Evolutionary conservation across 441 rosid species (phyloP), one percentile per base, ranked within the genome.

Genomic region (Gossypium schwendimanii): DNA sequence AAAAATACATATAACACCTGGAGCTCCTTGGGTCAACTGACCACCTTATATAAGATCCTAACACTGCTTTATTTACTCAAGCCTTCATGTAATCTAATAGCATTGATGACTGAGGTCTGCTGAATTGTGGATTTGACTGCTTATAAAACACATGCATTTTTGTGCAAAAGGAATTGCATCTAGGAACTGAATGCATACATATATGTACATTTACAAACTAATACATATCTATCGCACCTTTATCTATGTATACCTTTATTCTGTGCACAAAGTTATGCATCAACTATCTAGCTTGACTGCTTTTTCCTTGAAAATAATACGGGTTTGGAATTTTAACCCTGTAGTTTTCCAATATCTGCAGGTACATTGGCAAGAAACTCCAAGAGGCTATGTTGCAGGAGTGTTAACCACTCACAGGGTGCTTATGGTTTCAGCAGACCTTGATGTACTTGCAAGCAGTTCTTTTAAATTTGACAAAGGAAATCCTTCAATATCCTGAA

Each of bases 311-410:
- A 49, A 63, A 10, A 50, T 49, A 67, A 28, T 28, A n/a, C 10
- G 10, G 6, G 62, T 71, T 20, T n/a, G 60, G 41, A 47, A 28
- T 58, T 58, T 15, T 60, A 71, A 44, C 18, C n/a, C 15, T 63
- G 50, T 57, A 61, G 67, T 69, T 33, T 67, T 63, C 26, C 8
- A 52, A 65, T 44, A 65, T 70, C 24, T 58, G 67, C 81, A 91
- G 99, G 98, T 93, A 79, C 89, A 89, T 64, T 96, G 99, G 99
- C 99, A 96, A 84, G 97, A 86, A 78, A 96, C 98, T 77, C 89
- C 80, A 8, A 81, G 93, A 70, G 99, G 98, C 77, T 87, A 81
- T 85, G 98, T 96, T 60, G 97, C 99, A 53, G 99, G 99, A 78
- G 81, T 93, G 77, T 78, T 91, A 83, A 96, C 99, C 68, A 96